phyloP scores from a whole-genome alignment of 2,329 filamentous ascomycete genomes.

The Samsoniella hepiali region DNA sequence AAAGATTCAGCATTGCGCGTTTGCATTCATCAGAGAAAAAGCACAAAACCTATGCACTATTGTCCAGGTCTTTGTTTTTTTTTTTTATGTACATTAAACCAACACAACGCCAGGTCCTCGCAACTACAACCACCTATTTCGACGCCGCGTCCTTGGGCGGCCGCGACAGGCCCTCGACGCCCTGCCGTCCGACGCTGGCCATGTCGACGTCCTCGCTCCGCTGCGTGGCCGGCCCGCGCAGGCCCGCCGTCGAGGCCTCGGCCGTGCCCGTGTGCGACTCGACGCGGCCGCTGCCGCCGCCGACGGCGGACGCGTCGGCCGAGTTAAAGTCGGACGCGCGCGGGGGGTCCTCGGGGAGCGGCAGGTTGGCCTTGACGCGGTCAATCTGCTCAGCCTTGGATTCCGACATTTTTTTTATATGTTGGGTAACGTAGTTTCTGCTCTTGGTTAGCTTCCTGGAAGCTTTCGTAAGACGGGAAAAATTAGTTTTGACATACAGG shows the following conservation, averaged over 20 bases:
- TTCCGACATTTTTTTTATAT: constrained; percentile 35
- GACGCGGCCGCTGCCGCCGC: constrained; percentile 62
- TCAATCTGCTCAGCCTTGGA: constrained; percentile 65
- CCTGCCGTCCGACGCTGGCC: constrained; percentile 61
- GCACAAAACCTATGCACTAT: not conserved
- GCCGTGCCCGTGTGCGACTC: constrained; percentile 52
- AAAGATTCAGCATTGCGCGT: too few species aligned
- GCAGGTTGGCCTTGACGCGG: constrained; percentile 67
- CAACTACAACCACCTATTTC: not conserved
- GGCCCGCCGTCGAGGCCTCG: constrained; percentile 46
- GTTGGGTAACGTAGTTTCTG: not conserved
- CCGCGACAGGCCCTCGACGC: constrained; percentile 49
- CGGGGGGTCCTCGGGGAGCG: constrained; percentile 75
- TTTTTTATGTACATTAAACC: not conserved
- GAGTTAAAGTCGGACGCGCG: constrained; percentile 77
- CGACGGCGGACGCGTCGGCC: constrained; percentile 63
- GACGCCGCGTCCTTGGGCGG: constrained; percentile 17
- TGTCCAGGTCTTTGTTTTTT: not conserved
- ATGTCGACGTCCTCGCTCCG: constrained; percentile 49
- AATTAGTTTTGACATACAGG: not conserved
- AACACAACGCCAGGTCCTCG: not conserved
- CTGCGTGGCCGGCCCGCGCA: constrained; percentile 59
- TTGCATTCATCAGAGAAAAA: too few species aligned
- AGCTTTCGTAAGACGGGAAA: not conserved
- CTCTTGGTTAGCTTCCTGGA: too few species aligned